Percentiles rank a stretch among this genome's conserved stretches.
These are phyloP conservation scores for Naematelia aurantialba DNA, from an alignment of 768 basidiomycete genomes.

Conservation along the genomic window DNA sequence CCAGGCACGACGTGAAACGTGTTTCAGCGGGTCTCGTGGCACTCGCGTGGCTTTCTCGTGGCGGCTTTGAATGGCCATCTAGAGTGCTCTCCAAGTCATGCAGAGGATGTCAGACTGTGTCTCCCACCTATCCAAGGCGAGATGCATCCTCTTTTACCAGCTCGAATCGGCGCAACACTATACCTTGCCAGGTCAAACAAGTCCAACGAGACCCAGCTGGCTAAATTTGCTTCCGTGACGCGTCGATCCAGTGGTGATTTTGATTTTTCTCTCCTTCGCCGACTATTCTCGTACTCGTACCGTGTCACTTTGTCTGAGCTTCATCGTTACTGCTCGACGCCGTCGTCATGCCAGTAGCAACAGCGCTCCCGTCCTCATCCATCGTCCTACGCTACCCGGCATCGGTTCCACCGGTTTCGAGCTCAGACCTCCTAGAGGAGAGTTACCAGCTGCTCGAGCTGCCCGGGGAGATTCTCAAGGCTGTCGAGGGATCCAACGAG, in stretches of 20 bases:
- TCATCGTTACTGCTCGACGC: too few relatives aligned
- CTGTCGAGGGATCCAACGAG: slow-evolving; percentile 32
- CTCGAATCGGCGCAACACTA: background rate
- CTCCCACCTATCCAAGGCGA: too few relatives aligned
- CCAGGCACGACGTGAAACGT: background rate
- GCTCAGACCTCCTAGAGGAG: slow-evolving; percentile 18
- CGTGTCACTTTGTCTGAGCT: too few relatives aligned
- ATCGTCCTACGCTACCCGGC: slow-evolving; percentile 31
- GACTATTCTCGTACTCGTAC: too few relatives aligned
- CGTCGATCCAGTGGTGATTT: background rate
- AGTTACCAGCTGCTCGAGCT: slow-evolving; percentile 49
- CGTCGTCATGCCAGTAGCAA: slow-evolving; percentile 21
- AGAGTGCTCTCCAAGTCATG: too few relatives aligned
- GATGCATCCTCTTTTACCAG: background rate
- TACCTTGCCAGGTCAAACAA: too few relatives aligned
- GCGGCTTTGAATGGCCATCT: too few relatives aligned
- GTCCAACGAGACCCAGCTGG: too few relatives aligned
- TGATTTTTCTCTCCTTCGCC: background rate
- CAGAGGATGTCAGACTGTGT: too few relatives aligned
- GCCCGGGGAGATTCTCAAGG: slow-evolving; percentile 44
- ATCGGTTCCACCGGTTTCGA: background rate
- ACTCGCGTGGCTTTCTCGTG: too few relatives aligned
- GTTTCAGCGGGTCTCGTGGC: too few relatives aligned
- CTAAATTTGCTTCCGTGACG: background rate
- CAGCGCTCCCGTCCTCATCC: slow-evolving; percentile 15